Percentiles rank a stretch among this genome's conserved stretches.
Conservation (phyloP, 176 grass and related monocot species). For the Paspalum vaginatum region DNA sequence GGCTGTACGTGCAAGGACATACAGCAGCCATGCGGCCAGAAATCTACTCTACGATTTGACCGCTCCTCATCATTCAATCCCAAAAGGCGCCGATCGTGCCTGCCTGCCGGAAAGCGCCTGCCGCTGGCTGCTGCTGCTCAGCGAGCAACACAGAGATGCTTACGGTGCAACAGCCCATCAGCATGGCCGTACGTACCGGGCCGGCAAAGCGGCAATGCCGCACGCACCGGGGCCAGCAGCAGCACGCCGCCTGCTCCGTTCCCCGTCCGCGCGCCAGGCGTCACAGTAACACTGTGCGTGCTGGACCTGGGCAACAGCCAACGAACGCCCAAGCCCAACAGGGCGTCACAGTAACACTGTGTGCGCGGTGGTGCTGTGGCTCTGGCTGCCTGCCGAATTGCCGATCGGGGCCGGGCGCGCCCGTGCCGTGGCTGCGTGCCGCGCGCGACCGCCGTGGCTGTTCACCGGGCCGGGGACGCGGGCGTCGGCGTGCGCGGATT, state of each 20-base stretch:
- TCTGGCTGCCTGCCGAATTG: not conserved
- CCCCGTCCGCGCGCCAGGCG: conserved; percentile 2
- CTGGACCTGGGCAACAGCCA: no score
- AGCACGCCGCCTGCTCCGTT: conserved; percentile 9
- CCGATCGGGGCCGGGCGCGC: not conserved
- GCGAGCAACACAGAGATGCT: not conserved
- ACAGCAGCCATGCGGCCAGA: not conserved
- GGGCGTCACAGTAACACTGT: not conserved
- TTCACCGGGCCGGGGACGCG: not conserved
- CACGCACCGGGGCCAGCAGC: not conserved
- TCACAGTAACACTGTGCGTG: not conserved
- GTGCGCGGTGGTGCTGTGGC: no score
- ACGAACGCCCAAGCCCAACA: no score
- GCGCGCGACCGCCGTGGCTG: not conserved
- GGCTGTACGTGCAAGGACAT: not conserved
- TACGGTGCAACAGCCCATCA: not conserved
- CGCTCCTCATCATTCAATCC: conserved; percentile 36
- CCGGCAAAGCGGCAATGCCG: not conserved
- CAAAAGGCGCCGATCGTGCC: conserved; percentile 22
- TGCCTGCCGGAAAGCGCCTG: conserved; percentile 25
- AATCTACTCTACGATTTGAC: not conserved
- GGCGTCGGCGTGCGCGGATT: not conserved
- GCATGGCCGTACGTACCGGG: not conserved
- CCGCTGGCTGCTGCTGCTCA: not conserved
- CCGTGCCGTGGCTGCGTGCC: not conserved